Evolutionary conservation across 345 rosid genomes (phyloP).

Genomic region (Physaria fendleri): DNA sequence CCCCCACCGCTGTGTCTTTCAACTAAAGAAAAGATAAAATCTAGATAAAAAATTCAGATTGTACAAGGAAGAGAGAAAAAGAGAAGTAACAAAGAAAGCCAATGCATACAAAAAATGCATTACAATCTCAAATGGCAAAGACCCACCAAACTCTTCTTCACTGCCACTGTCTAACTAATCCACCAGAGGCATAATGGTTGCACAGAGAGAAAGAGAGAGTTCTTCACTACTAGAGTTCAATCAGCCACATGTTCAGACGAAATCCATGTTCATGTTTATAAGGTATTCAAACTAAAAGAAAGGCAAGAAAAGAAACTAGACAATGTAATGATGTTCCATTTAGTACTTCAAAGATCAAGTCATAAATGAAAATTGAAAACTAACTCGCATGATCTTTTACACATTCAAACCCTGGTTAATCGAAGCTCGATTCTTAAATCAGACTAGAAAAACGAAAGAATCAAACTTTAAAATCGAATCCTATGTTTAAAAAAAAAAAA

Average conservation of each 20-base stretch:
- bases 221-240: constrained; percentile 8
- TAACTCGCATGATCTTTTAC: constrained; percentile 6
- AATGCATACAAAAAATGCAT: constrained; percentile 9
- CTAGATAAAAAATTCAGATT: constrained; percentile 1
- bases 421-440: neutral
- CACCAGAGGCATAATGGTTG: constrained; percentile 22
- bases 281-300: neutral
- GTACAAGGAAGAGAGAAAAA: constrained; percentile 6
- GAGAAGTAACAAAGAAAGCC: constrained; percentile 5
- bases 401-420: neutral
- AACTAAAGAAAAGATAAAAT: constrained; percentile 15
- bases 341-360: neutral
- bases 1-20: constrained; percentile 53
- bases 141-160: constrained; percentile 32
- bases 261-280: constrained; percentile 6
- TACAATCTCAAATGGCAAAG: constrained; percentile 13
- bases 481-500: too few species aligned
- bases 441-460: constrained; percentile 1
- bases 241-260: constrained; percentile 24
- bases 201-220: neutral
- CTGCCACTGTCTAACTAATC: constrained; percentile 20
- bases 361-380: constrained; percentile 7
- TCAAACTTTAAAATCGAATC: too few species aligned
- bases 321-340: constrained; percentile 12
- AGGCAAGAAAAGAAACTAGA: neutral